Base-by-base conservation (phyloP, 495 filamentous ascomycete genomes). In the Filosporella fistucella region DNA sequence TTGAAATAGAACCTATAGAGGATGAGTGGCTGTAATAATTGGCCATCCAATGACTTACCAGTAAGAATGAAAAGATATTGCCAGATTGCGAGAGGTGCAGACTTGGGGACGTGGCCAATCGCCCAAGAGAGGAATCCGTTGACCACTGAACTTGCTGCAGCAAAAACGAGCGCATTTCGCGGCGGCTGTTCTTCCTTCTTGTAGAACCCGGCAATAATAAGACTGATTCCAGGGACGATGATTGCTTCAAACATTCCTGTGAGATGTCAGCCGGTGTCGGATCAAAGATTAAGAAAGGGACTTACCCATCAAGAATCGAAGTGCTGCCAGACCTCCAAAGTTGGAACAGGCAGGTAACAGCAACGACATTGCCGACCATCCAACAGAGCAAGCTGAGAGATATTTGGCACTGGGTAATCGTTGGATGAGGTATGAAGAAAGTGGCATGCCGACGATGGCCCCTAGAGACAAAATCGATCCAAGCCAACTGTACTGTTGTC, bases 131-230 rank as follows among this genome's bases (percentile, higher is more conserved):
- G 9, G 14, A 52, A 54, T 3, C 66, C 23, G 5, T 66, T 64
- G 34, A 68, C 65, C 16, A 61, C 55, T 11, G 62, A 56, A 11
- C 40, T 38, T 7, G 22, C 18, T 22, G 39, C 40, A 33, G 21
- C 16, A 49, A 78, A 80, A 49, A 75, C 79, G 0, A 68, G 62
- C 35, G 70, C 74, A 81, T 77, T 78, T 74, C 69, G 1, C 76
- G 70, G 23, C 62, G 74, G 75, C 54, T 83, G 80, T 60, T 84
- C 78, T 50, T 57, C 45, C 51, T 75, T 75, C 4, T 74, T 81
- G 44, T 81, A 83, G 75, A 75, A 81, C 68, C 78, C 77, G 8
- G 69, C 67, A 55, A 75, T 74, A 24, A 79, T 65, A 2, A 82
- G 63, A 6, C 14, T 39, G 16, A 82, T 77, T 0, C 71, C 75